These are phyloP conservation scores for Pinus albicaulis DNA, from an alignment of 75 land plant genomes.

Conservation along the genomic window DNA sequence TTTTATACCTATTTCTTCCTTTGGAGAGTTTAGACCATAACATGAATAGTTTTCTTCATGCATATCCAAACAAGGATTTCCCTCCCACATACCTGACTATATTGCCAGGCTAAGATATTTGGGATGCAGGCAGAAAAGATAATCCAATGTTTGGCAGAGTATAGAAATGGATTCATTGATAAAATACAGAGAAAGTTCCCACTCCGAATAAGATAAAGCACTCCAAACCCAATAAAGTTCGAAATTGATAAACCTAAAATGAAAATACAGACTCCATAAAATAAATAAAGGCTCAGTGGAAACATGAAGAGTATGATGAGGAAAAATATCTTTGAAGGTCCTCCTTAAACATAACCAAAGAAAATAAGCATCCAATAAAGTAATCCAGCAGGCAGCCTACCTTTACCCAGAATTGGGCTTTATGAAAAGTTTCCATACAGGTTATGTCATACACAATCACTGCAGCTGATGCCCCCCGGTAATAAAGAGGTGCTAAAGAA, in stretches of 20 bases:
- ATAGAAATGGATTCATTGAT: not conserved
- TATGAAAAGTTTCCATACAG: constrained; percentile 79
- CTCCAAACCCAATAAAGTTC: not conserved
- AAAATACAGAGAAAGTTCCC: no score
- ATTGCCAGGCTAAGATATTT: not conserved
- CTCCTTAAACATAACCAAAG: not conserved
- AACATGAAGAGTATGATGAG: not conserved
- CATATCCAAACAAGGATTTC: not conserved
- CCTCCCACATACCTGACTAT: not conserved
- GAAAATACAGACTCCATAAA: not conserved
- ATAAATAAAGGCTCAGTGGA: not conserved
- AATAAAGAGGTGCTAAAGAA: constrained; percentile 94
- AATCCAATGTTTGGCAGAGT: not conserved
- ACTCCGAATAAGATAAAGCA: no score
- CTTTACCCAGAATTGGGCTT: constrained; percentile 98
- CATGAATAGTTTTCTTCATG: no score
- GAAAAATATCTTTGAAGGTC: not conserved
- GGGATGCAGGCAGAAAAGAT: not conserved
- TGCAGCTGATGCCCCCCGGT: constrained; percentile 95
- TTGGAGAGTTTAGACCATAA: no score
- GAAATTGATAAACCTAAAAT: not conserved
- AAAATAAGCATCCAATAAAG: not conserved
- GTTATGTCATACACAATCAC: constrained; percentile 96
- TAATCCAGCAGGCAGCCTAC: constrained; percentile 29
- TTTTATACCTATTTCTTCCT: no score